Percentiles rank a stretch among this genome's conserved stretches.
These are phyloP conservation scores for Penicillium sp. DNA, from an alignment of 2,329 filamentous ascomycete species.

Conservation along the genomic window DNA sequence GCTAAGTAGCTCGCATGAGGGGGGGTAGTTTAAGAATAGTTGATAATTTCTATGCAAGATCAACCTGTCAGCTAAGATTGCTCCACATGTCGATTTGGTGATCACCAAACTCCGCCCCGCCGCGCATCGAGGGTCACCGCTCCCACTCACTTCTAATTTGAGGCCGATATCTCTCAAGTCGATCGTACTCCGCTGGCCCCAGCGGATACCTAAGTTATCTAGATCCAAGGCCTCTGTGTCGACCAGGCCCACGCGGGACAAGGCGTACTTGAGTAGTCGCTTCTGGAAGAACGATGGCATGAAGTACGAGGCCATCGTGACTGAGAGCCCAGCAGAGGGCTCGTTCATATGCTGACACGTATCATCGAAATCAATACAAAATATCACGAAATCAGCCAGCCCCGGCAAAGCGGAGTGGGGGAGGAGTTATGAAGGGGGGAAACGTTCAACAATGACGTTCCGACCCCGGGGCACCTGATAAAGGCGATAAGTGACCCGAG, in stretches of 20 bases:
- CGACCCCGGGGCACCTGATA: slow-evolving; percentile 17
- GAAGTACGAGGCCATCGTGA: slow-evolving; percentile 68
- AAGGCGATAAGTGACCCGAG: slow-evolving; percentile 26
- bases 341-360: slow-evolving; percentile 24
- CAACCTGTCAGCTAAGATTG: slow-evolving; percentile 26
- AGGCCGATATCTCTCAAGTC: slow-evolving; percentile 86
- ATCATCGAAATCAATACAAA: slow-evolving; percentile 30
- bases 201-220: slow-evolving; percentile 78
- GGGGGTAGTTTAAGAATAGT: slow-evolving; percentile 70
- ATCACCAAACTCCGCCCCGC: slow-evolving; percentile 7
- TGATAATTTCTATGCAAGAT: slow-evolving; percentile 67
- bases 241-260: slow-evolving; percentile 79
- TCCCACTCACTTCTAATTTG: slow-evolving; percentile 64
- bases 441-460: slow-evolving; percentile 33
- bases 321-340: slow-evolving; percentile 32
- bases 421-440: slow-evolving; percentile 12
- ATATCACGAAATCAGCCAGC: slow-evolving; percentile 1
- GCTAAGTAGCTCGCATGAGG: slow-evolving; percentile 67
- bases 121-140: neutral
- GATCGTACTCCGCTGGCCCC: slow-evolving; percentile 77
- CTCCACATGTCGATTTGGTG: neutral
- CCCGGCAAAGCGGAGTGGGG: slow-evolving; percentile 7
- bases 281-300: slow-evolving; percentile 81
- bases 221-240: slow-evolving; percentile 84
- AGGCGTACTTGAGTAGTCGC: slow-evolving; percentile 79